These are phyloP conservation scores for Auricularia auricula-judae DNA, from an alignment of 768 basidiomycete species.

Conservation along the genomic window DNA sequence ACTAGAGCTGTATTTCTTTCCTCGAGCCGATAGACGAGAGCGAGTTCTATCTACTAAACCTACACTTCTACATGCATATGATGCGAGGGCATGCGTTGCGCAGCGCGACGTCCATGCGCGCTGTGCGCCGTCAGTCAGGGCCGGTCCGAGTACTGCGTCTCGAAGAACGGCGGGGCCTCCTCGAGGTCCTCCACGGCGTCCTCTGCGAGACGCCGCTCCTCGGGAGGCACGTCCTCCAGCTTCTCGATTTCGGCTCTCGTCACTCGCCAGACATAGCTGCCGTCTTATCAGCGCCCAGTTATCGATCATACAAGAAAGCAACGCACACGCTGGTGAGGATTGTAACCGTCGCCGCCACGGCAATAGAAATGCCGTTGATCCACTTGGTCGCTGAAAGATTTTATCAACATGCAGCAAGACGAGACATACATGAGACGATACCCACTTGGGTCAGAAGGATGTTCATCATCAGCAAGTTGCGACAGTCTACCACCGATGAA, in stretches of 20 bases:
- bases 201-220: constrained; percentile 42
- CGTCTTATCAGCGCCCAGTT: constrained; percentile 5
- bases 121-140: constrained; percentile 2
- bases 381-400: constrained; percentile 44
- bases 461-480: constrained; percentile 62
- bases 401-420: background rate
- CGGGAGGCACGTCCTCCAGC: constrained; percentile 36
- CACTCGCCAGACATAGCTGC: constrained; percentile 54
- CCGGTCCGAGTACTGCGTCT: constrained; percentile 8
- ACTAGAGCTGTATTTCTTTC: constrained; percentile 29
- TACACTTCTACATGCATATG: background rate
- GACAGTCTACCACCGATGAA: constrained; percentile 74
- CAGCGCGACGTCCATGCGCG: background rate
- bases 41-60: background rate
- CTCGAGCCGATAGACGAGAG: background rate
- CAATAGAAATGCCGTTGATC: constrained; percentile 49
- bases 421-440: background rate
- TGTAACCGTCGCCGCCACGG: constrained; percentile 47
- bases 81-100: background rate
- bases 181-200: constrained; percentile 50
- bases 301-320: background rate
- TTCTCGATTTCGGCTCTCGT: constrained; percentile 51
- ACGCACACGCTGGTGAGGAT: constrained; percentile 57
- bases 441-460: constrained; percentile 68
- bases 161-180: constrained; percentile 29